Evolutionary conservation across 2,329 filamentous ascomycete species (phyloP).

Genomic region (Lasiodiplodia hormozganensis): DNA sequence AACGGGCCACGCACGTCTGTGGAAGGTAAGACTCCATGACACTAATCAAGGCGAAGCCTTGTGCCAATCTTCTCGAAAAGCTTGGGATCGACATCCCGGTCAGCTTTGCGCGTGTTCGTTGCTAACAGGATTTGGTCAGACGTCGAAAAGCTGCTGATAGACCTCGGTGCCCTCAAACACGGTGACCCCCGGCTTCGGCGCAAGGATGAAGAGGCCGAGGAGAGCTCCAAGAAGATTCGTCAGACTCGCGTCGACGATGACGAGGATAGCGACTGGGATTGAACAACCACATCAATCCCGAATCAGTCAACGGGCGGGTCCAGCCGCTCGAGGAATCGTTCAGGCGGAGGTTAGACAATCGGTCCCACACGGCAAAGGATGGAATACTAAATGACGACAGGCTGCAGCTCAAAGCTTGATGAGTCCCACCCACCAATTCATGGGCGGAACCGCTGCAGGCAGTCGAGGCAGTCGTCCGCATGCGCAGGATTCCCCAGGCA

Average conservation of each 20-base stretch:
- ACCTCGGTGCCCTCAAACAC: conserved; percentile 78
- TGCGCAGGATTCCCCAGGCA: conserved; percentile 11
- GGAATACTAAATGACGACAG: conserved; percentile 8
- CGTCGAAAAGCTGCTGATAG: conserved; percentile 80
- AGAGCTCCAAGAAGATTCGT: conserved; percentile 60
- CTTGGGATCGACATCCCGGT: not conserved
- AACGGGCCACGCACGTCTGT: conserved; percentile 60
- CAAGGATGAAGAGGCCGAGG: conserved; percentile 64
- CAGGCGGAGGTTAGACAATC: not conserved
- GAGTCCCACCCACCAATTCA: not conserved
- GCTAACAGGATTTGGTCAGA: conserved; percentile 52
- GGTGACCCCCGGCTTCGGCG: conserved; percentile 78
- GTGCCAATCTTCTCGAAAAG: not conserved
- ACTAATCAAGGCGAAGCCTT: not conserved
- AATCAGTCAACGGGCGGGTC: not conserved
- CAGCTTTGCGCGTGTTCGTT: not conserved
- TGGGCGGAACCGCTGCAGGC: conserved; percentile 2
- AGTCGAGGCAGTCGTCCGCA: conserved; percentile 3
- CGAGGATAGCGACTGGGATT: conserved; percentile 69
- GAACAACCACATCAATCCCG: not conserved
- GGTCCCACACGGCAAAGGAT: not conserved
- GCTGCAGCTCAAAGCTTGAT: not conserved
- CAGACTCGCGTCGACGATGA: conserved; percentile 51
- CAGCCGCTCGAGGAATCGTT: not conserved
- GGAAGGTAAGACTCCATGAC: conserved; percentile 33